phyloP scores from a whole-genome alignment of 1,139 yeast species.

The Yamadazyma diospyri region DNA sequence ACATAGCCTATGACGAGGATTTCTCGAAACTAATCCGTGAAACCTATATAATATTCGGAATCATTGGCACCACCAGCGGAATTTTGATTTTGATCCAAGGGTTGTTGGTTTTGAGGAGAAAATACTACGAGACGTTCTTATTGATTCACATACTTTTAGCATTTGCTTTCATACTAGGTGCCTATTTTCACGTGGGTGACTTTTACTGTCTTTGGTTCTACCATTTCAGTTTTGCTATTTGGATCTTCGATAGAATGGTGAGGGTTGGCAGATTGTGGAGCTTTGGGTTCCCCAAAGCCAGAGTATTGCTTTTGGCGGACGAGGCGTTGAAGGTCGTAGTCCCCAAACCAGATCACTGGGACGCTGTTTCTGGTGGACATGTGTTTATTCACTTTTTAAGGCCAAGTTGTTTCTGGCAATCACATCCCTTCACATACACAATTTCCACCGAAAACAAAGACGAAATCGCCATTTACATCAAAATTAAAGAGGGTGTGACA shows the following conservation, averaged over 20 bases:
- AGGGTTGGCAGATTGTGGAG: constrained; percentile 45
- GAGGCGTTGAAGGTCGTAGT: constrained; percentile 41
- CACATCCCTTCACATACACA: constrained; percentile 63
- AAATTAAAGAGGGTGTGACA: constrained; percentile 40
- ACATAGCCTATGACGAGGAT: constrained; percentile 16
- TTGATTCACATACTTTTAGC: constrained; percentile 59
- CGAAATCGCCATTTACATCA: constrained; percentile 30
- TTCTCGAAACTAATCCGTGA: constrained; percentile 14
- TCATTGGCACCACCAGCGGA: constrained; percentile 37
- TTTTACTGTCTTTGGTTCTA: constrained; percentile 49
- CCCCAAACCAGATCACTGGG: constrained; percentile 39
- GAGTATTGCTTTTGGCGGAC: constrained; percentile 44
- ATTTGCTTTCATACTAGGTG: constrained; percentile 49
- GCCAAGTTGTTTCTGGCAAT: constrained; percentile 61
- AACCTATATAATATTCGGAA: constrained; percentile 45
- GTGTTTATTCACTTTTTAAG: constrained; percentile 54
- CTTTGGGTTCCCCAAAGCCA: constrained; percentile 53
- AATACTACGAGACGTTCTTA: constrained; percentile 62
- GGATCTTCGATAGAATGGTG: constrained; percentile 58
- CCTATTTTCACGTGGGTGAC: constrained; percentile 57
- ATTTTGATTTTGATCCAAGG: constrained; percentile 46
- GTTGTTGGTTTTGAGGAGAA: constrained; percentile 47
- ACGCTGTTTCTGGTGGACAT: constrained; percentile 53
- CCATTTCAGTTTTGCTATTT: constrained; percentile 53
- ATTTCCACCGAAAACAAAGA: constrained; percentile 26